Evolutionary conservation across 768 basidiomycete genomes (phyloP), one percentile per base, ranked within the genome.

Genomic region (Nidularia sp.): DNA sequence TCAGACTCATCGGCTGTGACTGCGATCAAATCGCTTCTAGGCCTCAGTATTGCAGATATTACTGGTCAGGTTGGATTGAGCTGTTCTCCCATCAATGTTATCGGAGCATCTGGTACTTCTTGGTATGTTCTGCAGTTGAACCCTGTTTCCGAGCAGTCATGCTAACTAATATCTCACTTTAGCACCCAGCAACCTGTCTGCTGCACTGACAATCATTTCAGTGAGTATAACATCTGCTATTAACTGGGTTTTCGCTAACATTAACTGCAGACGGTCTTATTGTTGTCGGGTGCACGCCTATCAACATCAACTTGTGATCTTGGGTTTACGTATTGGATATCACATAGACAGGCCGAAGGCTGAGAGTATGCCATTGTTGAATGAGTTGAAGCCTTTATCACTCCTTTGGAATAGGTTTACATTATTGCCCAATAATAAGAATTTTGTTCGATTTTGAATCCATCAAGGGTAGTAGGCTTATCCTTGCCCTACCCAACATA

Each of bases 251-350:
- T 9, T 1, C 25, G 2, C 13, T 22, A 2, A 13, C 0, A 18
- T 42, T 18, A 22, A 34, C 2, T 44, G 41, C 25, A 64, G 64
- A 62, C 29, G 66, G 65, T 10, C 36, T 63, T 22, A 46, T 67
- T 42, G 61, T 53, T 34, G 18, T 66, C 45, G 66, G 66, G 15
- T 67, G 66, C 62, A 54, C 59, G 13, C 65, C 67, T 34, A 58
- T 64, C 57, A 66, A 64, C 49, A 10, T 64, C 57, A 60, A 57
- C 53, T 48, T 59, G 45, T 69, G 58, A 55, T 18, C 18, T 18
- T 18, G 18, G 1, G 1, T 18, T 18, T 18, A 18, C 18, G 18
- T 18, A 18, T 18, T 18, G 18, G 18, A 18, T 1, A 18, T 18
- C 1, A 18, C 18, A 18, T 18, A 1, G 1, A 18, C 18, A 18